Base-by-base conservation (phyloP, 208 protist genomes). In the Herpetomonas samuelpessoai region DNA sequence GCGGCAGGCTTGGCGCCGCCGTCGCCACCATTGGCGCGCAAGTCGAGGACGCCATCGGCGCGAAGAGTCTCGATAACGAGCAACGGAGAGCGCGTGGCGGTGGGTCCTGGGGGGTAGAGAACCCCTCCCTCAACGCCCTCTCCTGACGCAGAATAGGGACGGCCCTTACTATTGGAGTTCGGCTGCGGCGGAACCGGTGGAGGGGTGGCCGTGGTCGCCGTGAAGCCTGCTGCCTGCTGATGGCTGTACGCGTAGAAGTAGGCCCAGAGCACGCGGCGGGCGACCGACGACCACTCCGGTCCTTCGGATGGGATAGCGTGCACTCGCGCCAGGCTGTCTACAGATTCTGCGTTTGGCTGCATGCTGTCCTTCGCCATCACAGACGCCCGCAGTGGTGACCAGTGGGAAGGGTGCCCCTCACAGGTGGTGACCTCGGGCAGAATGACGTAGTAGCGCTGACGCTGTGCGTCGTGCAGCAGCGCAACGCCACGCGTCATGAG, bases 211-310 rank as follows among this genome's bases (percentile, higher is more conserved):
- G 16, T 38, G 27, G 27, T 22, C 4, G 24, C 28, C 1, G 29
- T n/a, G 4, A 19, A 9, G 18, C n/a, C 22, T 3, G 58, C 19
- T 0, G 65, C 64, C 18, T 56, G 46, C 25, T 65, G 31, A 47
- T 84, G 77, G 49, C 48, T 57, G 47, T 69, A 83, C 10, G 81
- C 77, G 65, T 88, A 84, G 44, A 84, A 88, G 57, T 74, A 88
- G 0, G 76, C 81, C 77, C 81, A 88, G 26, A 88, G 60, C 59
- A 74, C 51, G 12, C 64, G 62, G 49, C 61, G 75, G 12, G 54
- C 57, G 9, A 74, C 30, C 21, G 57, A 50, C 35, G 65, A 30
- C 24, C 44, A 48, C 44, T 24, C 44, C 4, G 68, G 68, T 24
- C 65, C 56, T 22, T 63, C 49, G n/a, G 66, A 48, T 0, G 54